Evolutionary conservation across 352 stramenopile genomes (phyloP).

Genomic region (Thraustochytrium sp.): DNA sequence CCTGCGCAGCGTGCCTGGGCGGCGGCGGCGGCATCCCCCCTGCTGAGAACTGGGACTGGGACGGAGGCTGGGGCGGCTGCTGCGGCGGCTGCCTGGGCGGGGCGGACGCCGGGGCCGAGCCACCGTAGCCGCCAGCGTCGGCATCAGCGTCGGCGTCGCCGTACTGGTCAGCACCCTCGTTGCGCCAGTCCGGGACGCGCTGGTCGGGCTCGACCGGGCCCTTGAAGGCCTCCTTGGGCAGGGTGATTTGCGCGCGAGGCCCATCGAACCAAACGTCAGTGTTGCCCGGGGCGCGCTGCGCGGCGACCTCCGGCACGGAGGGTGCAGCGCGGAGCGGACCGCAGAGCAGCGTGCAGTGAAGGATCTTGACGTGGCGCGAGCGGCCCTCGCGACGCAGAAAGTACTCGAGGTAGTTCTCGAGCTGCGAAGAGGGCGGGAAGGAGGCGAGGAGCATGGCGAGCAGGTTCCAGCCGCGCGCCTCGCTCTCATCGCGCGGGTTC

Average conservation of each 20-base stretch:
- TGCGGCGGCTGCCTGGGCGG: background rate
- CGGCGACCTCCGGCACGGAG: background rate
- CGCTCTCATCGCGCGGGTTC: slow-evolving; percentile 53
- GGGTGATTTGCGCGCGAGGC: background rate
- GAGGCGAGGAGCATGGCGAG: slow-evolving; percentile 54
- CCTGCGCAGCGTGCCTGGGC: background rate
- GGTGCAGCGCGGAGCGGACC: background rate
- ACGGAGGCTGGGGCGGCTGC: background rate
- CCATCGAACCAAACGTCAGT: slow-evolving; percentile 36
- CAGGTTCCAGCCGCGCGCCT: slow-evolving; percentile 57
- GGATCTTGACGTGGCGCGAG: background rate
- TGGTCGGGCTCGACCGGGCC: slow-evolving; percentile 32
- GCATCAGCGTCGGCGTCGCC: background rate
- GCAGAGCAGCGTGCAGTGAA: slow-evolving; percentile 27
- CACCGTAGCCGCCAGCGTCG: background rate
- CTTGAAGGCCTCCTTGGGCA: background rate
- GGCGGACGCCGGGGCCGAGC: background rate
- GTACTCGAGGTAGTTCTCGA: slow-evolving; percentile 58
- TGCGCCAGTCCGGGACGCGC: background rate
- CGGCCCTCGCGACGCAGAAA: slow-evolving; percentile 51
- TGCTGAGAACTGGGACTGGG: background rate
- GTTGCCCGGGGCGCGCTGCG: background rate
- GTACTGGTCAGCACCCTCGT: background rate
- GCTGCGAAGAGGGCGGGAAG: slow-evolving; percentile 55
- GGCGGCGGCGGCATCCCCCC: background rate